Evolutionary conservation across 768 basidiomycete species (phyloP).

Genomic region (Lentinula boryana): DNA sequence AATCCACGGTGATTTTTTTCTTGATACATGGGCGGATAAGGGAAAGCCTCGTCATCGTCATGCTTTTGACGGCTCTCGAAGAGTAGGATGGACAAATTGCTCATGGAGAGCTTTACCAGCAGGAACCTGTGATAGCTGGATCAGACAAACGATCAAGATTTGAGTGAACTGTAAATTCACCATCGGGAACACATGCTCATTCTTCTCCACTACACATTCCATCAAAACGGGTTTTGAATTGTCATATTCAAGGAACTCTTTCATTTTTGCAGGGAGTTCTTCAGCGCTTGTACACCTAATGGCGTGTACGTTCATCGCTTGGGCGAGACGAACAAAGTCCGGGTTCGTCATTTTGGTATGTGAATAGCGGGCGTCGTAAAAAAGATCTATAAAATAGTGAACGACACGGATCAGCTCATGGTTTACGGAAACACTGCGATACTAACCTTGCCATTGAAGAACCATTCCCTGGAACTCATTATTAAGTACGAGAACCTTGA

Average conservation of each 20-base stretch:
- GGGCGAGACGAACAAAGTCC: constrained; percentile 85
- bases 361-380: constrained; percentile 93
- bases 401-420: background rate
- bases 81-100: constrained; percentile 69
- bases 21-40: no score
- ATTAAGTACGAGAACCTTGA: constrained; percentile 90
- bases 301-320: constrained; percentile 90
- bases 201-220: constrained; percentile 82
- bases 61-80: constrained; percentile 17
- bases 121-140: constrained; percentile 51
- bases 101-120: constrained; percentile 95
- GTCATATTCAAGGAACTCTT: constrained; percentile 96
- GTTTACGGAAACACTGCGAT: background rate
- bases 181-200: constrained; percentile 92
- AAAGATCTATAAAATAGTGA: constrained; percentile 55
- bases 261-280: constrained; percentile 93
- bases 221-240: constrained; percentile 79
- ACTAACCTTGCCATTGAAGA: constrained; percentile 92
- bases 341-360: constrained; percentile 96
- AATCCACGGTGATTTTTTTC: no score
- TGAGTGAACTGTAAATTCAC: constrained; percentile 29
- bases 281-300: constrained; percentile 64
- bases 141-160: background rate
- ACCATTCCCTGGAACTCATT: constrained; percentile 99
- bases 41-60: background rate